Evolutionary conservation across 805 yeast species (phyloP).

Genomic region (Kodamaea kaohsiungensis): DNA sequence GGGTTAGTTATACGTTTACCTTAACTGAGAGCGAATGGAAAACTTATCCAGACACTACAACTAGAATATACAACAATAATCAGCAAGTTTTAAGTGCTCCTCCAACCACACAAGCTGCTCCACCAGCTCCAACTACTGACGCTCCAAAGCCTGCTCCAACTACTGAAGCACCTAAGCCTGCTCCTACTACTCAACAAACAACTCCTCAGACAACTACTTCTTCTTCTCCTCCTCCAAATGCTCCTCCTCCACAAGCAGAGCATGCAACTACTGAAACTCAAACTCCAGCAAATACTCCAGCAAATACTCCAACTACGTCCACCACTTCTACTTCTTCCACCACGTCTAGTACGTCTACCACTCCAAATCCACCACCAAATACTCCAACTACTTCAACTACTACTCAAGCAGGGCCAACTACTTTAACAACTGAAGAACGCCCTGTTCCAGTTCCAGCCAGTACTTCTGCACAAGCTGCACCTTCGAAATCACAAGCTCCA

Average conservation of each 20-base stretch:
- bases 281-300: background rate
- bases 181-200: slow-evolving; percentile 20
- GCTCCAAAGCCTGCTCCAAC: slow-evolving; percentile 8
- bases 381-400: slow-evolving; percentile 15
- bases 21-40: slow-evolving; percentile 31
- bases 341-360: slow-evolving; percentile 20
- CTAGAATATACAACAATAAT: slow-evolving; percentile 23
- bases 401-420: slow-evolving; percentile 9
- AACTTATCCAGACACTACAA: slow-evolving; percentile 36
- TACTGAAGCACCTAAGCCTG: slow-evolving; percentile 15
- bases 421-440: slow-evolving; percentile 16
- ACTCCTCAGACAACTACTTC: slow-evolving; percentile 32
- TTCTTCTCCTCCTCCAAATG: slow-evolving; percentile 38
- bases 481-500: slow-evolving; percentile 15
- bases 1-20: slow-evolving; percentile 52
- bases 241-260: slow-evolving; percentile 8
- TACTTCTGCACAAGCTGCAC: slow-evolving; percentile 10
- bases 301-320: slow-evolving; percentile 9
- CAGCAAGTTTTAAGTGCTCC: slow-evolving; percentile 15
- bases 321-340: slow-evolving; percentile 24
- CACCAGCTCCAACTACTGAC: slow-evolving; percentile 15
- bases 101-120: slow-evolving; percentile 7
- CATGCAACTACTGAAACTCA: background rate
- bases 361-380: slow-evolving; percentile 12
- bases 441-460: slow-evolving; percentile 13